Evolutionary conservation across 2,329 filamentous ascomycete species (phyloP).

Genomic region (Celoporthe dispersa): DNA sequence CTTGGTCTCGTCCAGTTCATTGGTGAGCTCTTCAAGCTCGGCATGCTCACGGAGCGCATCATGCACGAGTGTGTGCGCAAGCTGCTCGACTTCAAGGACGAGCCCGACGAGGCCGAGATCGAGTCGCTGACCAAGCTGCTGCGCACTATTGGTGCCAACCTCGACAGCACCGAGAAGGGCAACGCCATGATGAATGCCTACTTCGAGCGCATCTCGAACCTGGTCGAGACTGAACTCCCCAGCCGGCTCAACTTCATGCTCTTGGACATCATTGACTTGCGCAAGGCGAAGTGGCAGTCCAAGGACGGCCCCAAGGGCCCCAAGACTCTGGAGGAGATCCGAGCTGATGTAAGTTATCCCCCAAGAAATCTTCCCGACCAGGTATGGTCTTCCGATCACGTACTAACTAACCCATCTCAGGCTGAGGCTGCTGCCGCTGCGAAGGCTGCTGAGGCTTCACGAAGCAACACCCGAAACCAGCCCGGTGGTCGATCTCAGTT

Average conservation of each 20-base stretch:
- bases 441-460: slow-evolving; percentile 76
- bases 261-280: slow-evolving; percentile 88
- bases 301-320: slow-evolving; percentile 94
- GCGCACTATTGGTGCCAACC: slow-evolving; percentile 85
- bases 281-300: slow-evolving; percentile 76
- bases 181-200: slow-evolving; percentile 88
- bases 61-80: slow-evolving; percentile 99
- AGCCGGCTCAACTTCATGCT: slow-evolving; percentile 97
- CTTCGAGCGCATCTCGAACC: slow-evolving; percentile 84
- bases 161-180: slow-evolving; percentile 84
- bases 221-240: slow-evolving; percentile 78
- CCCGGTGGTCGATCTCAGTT: slow-evolving; percentile 70
- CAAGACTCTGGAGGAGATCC: slow-evolving; percentile 93
- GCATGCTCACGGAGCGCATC: slow-evolving; percentile 98
- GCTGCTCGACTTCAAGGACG: slow-evolving; percentile 90
- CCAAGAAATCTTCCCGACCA: neutral
- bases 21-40: slow-evolving; percentile 97
- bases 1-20: slow-evolving; percentile 99
- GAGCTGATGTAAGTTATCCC: slow-evolving; percentile 67
- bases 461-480: slow-evolving; percentile 67
- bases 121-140: slow-evolving; percentile 94
- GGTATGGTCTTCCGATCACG: neutral
- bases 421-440: slow-evolving; percentile 77
- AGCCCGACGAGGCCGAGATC: slow-evolving; percentile 93
- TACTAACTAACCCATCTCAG: slow-evolving; percentile 41